Evolutionary conservation across 257 asterid genomes (phyloP), one percentile per base, ranked within the genome.

Genomic region (Ophiorrhiza pumila): DNA sequence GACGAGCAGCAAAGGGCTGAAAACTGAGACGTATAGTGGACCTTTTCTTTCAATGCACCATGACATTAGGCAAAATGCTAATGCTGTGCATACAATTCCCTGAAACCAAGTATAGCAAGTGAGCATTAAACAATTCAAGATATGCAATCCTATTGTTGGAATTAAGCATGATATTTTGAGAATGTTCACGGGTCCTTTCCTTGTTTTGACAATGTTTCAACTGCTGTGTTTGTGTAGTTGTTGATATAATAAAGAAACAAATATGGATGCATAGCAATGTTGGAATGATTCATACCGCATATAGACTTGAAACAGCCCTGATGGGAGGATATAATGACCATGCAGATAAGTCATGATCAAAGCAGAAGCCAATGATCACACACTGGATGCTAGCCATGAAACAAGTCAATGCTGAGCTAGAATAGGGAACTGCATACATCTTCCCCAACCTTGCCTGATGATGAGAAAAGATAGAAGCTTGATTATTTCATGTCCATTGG

Each of bases 331-430:
- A 11, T 74, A 94, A 85, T 2, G 93, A 79, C 99, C 99, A 94
- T 15, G 90, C 87, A 1, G 97, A 86, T 13, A 84, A 6, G 14
- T 55, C 47, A 64, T 83, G 92, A 76, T 94, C 89, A 77, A 87
- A 77, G 74, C 79, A 68, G 5, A 90, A 76, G 27, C 82, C 95
- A 12, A 91, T 79, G 18, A 77, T 64, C 69, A 84, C 84, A 74
- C 98, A 94, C 56, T 94, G 88, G 31, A 94, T 27, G 56, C 88
- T 90, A 34, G 95, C 88, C 96, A 92, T 87, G 37, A 85, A 72
- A 71, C 96, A 94, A 88, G 79, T 90, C 69, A 91, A 32, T 1
- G 98, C 96, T 7, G 97, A 83, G 85, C 93, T 88, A 1, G 99
- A 85, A 80, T 88, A 91, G 7, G 96, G 96, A 34, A 96, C 97